Evolutionary conservation across 2,329 filamentous ascomycete species (phyloP).

Genomic region (Penicillium sp.): DNA sequence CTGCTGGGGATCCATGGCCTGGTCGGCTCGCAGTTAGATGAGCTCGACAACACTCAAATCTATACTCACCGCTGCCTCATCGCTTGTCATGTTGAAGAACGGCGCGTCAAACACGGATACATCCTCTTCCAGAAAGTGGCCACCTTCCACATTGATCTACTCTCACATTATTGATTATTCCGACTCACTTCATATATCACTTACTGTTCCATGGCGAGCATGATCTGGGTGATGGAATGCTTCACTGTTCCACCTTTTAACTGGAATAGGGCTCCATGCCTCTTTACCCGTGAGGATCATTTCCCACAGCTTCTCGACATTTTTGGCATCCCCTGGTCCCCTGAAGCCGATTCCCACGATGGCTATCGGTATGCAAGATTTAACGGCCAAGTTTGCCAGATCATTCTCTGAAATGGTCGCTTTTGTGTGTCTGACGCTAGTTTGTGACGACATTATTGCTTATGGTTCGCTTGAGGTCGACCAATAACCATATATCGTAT

Average conservation of each 20-base stretch:
- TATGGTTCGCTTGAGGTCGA: not conserved
- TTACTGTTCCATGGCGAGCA: slow-evolving; percentile 24
- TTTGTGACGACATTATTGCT: not conserved
- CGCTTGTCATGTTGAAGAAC: slow-evolving; percentile 34
- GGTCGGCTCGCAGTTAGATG: not conserved
- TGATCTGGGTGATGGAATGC: slow-evolving; percentile 29
- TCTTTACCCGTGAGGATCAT: slow-evolving; percentile 22
- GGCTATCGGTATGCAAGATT: slow-evolving; percentile 22
- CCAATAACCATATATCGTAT: not conserved
- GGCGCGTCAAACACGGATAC: slow-evolving; percentile 31
- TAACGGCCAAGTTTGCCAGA: not conserved
- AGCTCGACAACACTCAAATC: not conserved
- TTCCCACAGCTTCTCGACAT: slow-evolving; percentile 20
- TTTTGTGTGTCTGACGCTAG: not conserved
- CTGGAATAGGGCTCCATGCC: slow-evolving; percentile 21
- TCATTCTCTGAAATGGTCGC: not conserved
- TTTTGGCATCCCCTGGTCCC: slow-evolving; percentile 23
- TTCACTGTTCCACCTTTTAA: slow-evolving; percentile 18
- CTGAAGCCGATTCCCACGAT: slow-evolving; percentile 28
- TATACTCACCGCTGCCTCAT: slow-evolving; percentile 28
- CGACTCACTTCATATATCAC: not conserved
- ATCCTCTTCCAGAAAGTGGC: slow-evolving; percentile 28
- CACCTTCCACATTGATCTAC: slow-evolving; percentile 27
- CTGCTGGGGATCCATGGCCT: slow-evolving; percentile 33
- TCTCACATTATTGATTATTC: not conserved